Evolutionary conservation across 164 flowering plant genomes (phyloP).

Genomic region (Umbilicus rupestris): DNA sequence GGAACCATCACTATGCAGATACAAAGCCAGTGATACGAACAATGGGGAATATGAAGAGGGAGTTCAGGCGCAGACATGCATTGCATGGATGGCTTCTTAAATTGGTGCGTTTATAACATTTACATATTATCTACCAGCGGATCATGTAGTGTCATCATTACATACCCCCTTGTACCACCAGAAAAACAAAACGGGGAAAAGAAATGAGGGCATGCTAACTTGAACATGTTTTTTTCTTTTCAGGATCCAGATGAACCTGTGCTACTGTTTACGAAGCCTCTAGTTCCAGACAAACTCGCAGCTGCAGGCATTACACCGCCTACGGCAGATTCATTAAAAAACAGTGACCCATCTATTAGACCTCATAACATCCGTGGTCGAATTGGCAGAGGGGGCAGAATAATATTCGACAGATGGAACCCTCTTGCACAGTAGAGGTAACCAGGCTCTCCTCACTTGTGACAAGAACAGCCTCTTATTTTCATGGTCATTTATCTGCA

Average conservation of each 20-base stretch:
- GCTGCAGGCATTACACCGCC: constrained; percentile 76
- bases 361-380: constrained; percentile 53
- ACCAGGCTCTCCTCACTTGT: background rate
- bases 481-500: background rate
- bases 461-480: constrained; percentile 1
- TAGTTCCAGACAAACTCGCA: constrained; percentile 67
- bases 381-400: constrained; percentile 91
- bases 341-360: constrained; percentile 27
- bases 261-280: constrained; percentile 68
- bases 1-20: constrained; percentile 33
- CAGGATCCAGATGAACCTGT: constrained; percentile 92
- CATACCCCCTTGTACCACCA: background rate
- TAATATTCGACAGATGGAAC: constrained; percentile 88
- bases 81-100: constrained; percentile 68
- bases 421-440: constrained; percentile 27
- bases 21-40: constrained; percentile 37
- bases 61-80: constrained; percentile 40
- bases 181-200: background rate
- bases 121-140: background rate
- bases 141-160: background rate
- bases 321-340: constrained; percentile 24
- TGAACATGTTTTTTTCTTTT: constrained; percentile 12
- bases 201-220: background rate
- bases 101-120: constrained; percentile 34
- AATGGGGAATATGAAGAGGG: constrained; percentile 44